phyloP scores from a whole-genome alignment of 768 basidiomycete genomes.

The Rhodotorula babjevae region DNA sequence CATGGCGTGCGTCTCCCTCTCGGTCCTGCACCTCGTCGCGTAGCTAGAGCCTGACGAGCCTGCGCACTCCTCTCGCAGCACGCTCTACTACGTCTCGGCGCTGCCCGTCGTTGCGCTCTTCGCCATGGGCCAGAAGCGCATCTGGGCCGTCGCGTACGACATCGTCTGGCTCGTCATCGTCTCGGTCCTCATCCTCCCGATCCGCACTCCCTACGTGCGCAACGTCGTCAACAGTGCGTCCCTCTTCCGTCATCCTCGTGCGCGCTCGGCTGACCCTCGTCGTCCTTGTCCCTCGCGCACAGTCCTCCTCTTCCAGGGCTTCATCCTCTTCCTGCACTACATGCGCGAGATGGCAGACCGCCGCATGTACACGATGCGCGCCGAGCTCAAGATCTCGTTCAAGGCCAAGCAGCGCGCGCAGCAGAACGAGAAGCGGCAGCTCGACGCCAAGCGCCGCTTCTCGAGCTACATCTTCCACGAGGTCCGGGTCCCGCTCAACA shows the following conservation, averaged over 20 bases:
- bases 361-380: conserved; percentile 63
- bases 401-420: conserved; percentile 67
- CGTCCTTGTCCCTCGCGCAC: conserved; percentile 55
- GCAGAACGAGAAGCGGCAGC: conserved; percentile 60
- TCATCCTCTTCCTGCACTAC: conserved; percentile 66
- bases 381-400: conserved; percentile 71
- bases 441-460: conserved; percentile 74
- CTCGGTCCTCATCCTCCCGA: conserved; percentile 42
- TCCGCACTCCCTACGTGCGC: conserved; percentile 49
- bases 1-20: conserved; percentile 39
- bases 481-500: conserved; percentile 55
- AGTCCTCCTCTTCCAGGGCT: conserved; percentile 70
- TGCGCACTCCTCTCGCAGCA: neutral
- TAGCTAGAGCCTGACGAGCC: neutral
- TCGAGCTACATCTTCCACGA: conserved; percentile 51
- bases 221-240: conserved; percentile 47
- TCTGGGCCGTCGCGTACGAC: conserved; percentile 43
- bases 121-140: conserved; percentile 47
- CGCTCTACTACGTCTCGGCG: conserved; percentile 43
- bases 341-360: conserved; percentile 55
- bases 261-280: conserved; percentile 45
- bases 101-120: conserved; percentile 48
- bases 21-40: conserved; percentile 2
- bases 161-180: conserved; percentile 45
- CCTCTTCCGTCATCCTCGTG: neutral